Evolutionary conservation across 78 protist species (phyloP), one percentile per base, ranked within the genome.

Genomic region (Pigoraptor vietnamica): DNA sequence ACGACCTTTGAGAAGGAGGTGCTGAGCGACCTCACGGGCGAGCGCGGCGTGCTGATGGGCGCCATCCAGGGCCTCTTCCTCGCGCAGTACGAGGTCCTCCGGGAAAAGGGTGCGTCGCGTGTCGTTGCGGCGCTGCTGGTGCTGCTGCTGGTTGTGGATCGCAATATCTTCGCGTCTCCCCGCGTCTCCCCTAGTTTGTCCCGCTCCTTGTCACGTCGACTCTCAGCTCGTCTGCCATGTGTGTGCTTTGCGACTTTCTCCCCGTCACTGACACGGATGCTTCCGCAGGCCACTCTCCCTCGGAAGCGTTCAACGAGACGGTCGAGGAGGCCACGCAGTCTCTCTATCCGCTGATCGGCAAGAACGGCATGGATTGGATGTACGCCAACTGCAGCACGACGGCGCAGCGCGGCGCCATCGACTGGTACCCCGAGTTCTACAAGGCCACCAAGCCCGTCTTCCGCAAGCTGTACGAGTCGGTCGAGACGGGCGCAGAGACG

Each of bases 301-400:
- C 96, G 38, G 96, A 95, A 94, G 96, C 95, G 24, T 93, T 91
- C 92, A 95, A 95, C 86, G 96, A 95, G 95, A 93, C 96, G 35
- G 94, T 95, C 39, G 95, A 93, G 37, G 96, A 95, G 81, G 96
- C 96, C 40, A 92, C 93, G 23, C 93, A 93, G 84, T 90, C 93
- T 39, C 91, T 95, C 34, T 93, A 95, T 92, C 96, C 96, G 39
- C 93, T 95, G 0, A 92, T 95, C 39, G 94, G 84, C 29, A 92
- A 92, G 67, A 93, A 92, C 34, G 96, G 96, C n/a, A 93, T 95
- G 94, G 96, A 93, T 83, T 95, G 95, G 94, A 95, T 95, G 96
- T 93, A 82, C 38, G 93, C 94, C 88, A 95, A 93, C 92, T 95
- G 96, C 93, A 55, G 90, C 87, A 89, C 95, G 24, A 95, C 96